These are phyloP conservation scores for Xerocomellus dryophilus DNA, from an alignment of 768 basidiomycete genomes.

Conservation along the genomic window DNA sequence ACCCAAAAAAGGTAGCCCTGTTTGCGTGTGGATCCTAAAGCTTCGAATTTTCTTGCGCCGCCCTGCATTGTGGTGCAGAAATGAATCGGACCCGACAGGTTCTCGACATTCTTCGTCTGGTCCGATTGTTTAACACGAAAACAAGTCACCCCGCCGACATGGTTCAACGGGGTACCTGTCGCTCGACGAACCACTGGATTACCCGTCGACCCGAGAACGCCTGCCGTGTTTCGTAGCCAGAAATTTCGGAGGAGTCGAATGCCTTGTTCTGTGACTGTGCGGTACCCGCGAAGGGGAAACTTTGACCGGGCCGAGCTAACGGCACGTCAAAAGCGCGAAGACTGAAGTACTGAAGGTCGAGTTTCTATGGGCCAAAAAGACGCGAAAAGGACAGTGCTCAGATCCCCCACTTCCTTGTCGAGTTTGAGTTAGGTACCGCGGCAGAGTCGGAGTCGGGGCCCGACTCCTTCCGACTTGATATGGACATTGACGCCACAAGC, in stretches of 20 bases:
- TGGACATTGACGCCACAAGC: too few relatives aligned
- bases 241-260: background rate
- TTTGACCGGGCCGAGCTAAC: too few relatives aligned
- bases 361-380: too few relatives aligned
- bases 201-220: too few relatives aligned
- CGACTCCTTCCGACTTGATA: too few relatives aligned
- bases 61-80: background rate
- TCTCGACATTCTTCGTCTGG: background rate
- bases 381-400: background rate
- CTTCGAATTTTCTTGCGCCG: background rate
- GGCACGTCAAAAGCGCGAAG: too few relatives aligned
- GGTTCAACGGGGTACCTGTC: background rate
- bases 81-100: background rate
- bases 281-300: background rate
- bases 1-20: background rate
- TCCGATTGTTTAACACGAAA: background rate
- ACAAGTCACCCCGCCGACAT: background rate
- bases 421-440: background rate
- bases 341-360: background rate
- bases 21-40: background rate
- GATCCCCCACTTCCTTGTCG: too few relatives aligned
- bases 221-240: background rate
- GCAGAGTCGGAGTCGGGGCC: background rate
- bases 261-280: background rate
- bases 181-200: background rate